Evolutionary conservation across 441 rosid genomes (phyloP).

Genomic region (Gossypium gossypioides): DNA sequence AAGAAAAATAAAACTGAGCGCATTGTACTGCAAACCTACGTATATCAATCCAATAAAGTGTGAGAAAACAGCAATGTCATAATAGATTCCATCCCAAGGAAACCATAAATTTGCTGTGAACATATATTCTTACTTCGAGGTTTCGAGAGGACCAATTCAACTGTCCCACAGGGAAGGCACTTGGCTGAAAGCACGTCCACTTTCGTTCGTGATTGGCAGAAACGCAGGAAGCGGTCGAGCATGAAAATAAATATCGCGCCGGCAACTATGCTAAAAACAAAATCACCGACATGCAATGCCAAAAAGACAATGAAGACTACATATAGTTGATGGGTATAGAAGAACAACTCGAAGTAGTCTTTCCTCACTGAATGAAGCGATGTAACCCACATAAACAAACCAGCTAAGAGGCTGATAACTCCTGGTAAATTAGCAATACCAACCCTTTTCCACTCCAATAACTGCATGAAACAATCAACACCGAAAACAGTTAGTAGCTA

Average conservation of each 20-base stretch:
- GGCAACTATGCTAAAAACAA: slow-evolving; percentile 37
- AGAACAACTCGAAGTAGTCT: slow-evolving; percentile 52
- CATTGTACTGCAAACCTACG: slow-evolving; percentile 62
- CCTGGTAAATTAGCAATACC: slow-evolving; percentile 49
- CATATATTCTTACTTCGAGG: slow-evolving; percentile 35
- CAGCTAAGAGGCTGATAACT: slow-evolving; percentile 52
- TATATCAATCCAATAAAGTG: background rate
- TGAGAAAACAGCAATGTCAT: background rate
- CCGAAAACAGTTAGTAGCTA: background rate
- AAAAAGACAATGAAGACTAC: slow-evolving; percentile 49
- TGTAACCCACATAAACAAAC: slow-evolving; percentile 61
- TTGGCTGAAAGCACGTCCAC: slow-evolving; percentile 47
- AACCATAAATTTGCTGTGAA: background rate
- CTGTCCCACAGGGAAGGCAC: slow-evolving; percentile 51
- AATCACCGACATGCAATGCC: slow-evolving; percentile 57
- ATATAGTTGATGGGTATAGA: slow-evolving; percentile 63
- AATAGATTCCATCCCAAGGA: background rate
- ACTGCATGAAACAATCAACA: slow-evolving; percentile 31
- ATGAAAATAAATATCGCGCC: slow-evolving; percentile 41
- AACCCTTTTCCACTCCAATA: slow-evolving; percentile 34
- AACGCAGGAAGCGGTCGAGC: slow-evolving; percentile 55
- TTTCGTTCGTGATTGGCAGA: slow-evolving; percentile 49
- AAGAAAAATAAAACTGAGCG: slow-evolving; percentile 46
- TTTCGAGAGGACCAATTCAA: slow-evolving; percentile 46
- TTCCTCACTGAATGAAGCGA: slow-evolving; percentile 44